These are phyloP conservation scores for Rhazya stricta DNA, from an alignment of 257 asterid genomes.

Conservation along the genomic window DNA sequence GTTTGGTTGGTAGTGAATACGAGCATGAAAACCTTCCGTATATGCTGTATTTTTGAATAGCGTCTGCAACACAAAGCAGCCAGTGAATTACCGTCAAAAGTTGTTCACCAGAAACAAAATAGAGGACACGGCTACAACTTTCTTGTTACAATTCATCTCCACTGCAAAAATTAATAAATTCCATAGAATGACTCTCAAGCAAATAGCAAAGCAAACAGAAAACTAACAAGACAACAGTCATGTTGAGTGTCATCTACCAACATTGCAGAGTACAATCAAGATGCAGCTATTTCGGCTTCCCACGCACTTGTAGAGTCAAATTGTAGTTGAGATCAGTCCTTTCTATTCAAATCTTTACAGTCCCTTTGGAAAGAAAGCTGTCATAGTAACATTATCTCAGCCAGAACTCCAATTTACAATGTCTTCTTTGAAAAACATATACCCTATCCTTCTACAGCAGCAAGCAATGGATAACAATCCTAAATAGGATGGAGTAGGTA, in stretches of 20 bases:
- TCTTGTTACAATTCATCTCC: neutral
- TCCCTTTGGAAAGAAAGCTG: neutral
- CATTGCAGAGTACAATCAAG: neutral
- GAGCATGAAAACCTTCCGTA: slow-evolving; percentile 78
- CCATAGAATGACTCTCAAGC: neutral
- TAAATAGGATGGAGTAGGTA: neutral
- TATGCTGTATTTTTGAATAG: slow-evolving; percentile 74
- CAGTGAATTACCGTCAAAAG: neutral
- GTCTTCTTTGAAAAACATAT: too few species aligned
- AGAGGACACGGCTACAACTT: neutral
- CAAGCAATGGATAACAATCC: neutral
- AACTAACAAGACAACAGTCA: neutral
- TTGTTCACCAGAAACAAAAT: neutral
- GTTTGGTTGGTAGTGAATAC: slow-evolving; percentile 37
- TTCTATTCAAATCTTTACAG: neutral
- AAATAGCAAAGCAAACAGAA: neutral
- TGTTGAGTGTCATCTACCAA: too few species aligned
- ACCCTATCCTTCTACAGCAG: too few species aligned
- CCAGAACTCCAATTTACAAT: too few species aligned
- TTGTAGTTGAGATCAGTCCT: neutral
- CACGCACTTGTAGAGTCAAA: neutral
- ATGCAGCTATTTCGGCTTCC: neutral
- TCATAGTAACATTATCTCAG: neutral
- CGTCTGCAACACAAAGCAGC: slow-evolving; percentile 38
- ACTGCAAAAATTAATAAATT: neutral